These are phyloP conservation scores for Aureobasidium sp. DNA, from an alignment of 2,329 filamentous ascomycete genomes.

Conservation along the genomic window DNA sequence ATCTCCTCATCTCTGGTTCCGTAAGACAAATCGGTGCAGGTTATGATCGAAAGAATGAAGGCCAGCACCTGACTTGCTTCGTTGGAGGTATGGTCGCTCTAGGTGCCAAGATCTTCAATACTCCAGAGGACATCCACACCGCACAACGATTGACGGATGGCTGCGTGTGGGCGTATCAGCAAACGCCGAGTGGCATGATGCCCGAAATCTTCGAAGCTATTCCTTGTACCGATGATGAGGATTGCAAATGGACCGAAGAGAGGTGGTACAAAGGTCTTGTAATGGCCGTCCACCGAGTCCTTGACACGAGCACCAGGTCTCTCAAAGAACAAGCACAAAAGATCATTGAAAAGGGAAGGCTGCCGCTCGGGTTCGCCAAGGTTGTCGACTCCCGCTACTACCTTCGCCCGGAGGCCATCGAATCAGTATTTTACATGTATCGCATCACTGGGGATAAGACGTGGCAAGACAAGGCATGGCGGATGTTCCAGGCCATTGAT, in stretches of 20 bases:
- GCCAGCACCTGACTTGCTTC: constrained; percentile 61
- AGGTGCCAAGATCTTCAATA: constrained; percentile 52
- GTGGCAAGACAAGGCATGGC: constrained; percentile 63
- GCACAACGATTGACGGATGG: constrained; percentile 52
- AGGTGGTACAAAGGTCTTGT: constrained; percentile 33
- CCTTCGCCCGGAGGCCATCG: constrained; percentile 67
- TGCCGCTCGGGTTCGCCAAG: constrained; percentile 48
- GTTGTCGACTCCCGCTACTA: constrained; percentile 53
- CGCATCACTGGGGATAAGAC: constrained; percentile 58
- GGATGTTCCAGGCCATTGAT: constrained; percentile 60
- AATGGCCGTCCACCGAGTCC: constrained; percentile 24
- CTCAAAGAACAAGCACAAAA: constrained; percentile 19
- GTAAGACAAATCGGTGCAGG: constrained; percentile 20
- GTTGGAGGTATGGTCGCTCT: constrained; percentile 62
- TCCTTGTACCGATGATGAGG: constrained; percentile 29
- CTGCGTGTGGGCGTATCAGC: constrained; percentile 54
- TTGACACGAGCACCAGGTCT: constrained; percentile 14
- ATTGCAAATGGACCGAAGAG: constrained; percentile 39
- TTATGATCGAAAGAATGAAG: constrained; percentile 28
- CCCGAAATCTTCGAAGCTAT: constrained; percentile 50
- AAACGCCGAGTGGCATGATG: constrained; percentile 50
- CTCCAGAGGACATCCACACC: constrained; percentile 45
- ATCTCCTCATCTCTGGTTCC: constrained; percentile 44
- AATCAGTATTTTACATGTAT: constrained; percentile 71
- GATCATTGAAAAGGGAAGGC: constrained; percentile 33